Conservation (phyloP, 2,329 filamentous ascomycete genomes). For the Fusarium denticulatum region DNA sequence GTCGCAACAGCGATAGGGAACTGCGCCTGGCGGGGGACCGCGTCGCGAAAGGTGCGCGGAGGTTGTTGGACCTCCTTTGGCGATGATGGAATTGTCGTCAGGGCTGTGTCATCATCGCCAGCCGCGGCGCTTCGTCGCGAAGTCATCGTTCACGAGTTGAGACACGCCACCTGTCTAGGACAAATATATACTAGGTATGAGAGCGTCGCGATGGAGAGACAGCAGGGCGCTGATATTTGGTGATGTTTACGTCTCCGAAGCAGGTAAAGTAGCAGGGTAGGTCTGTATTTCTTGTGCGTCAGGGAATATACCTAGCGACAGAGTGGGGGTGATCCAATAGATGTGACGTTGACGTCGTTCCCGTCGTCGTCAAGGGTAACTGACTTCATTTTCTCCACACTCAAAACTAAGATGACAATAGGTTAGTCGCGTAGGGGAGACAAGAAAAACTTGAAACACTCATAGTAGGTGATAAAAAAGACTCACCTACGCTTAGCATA, state of each 20-base stretch:
- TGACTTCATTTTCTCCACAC: neutral
- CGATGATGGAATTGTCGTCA: slow-evolving; percentile 24
- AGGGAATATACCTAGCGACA: slow-evolving; percentile 14
- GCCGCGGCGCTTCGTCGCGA: slow-evolving; percentile 37
- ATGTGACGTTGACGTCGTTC: slow-evolving; percentile 2
- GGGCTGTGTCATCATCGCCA: slow-evolving; percentile 30
- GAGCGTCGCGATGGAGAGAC: slow-evolving; percentile 10
- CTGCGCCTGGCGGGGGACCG: slow-evolving; percentile 56
- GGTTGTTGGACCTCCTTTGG: slow-evolving; percentile 9
- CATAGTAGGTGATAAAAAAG: neutral
- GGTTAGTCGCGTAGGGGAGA: slow-evolving; percentile 11
- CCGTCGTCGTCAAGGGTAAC: slow-evolving; percentile 1
- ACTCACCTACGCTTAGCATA: rapidly evolving
- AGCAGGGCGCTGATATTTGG: neutral
- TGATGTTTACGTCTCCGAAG: neutral
- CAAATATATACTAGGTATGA: neutral
- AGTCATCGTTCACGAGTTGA: slow-evolving; percentile 27
- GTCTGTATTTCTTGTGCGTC: neutral
- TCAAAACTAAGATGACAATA: neutral
- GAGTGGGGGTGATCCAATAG: neutral
- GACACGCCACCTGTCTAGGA: slow-evolving; percentile 12
- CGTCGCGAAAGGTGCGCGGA: slow-evolving; percentile 26
- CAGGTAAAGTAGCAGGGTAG: neutral
- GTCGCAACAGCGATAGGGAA: slow-evolving; percentile 64
- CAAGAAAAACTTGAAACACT: neutral